Evolutionary conservation across 805 yeast species (phyloP), one percentile per base, ranked within the genome.

Genomic region (Kregervanrija fluxuum): DNA sequence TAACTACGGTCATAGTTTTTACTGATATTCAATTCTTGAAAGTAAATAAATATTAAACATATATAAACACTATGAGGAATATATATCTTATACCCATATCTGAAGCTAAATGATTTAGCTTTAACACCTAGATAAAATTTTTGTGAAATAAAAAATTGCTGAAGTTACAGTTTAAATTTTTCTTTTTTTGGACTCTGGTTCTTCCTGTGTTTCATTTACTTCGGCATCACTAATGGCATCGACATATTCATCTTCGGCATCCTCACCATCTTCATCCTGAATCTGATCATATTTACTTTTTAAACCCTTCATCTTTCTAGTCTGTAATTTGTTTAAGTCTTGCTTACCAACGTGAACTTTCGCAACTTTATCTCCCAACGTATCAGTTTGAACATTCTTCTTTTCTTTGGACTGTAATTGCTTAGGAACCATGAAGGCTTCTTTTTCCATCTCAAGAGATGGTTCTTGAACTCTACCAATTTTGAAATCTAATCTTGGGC

Each of bases 281-380:
- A 65, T 68, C 67, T 87, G 96, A 62, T 90, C 96, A 56, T 75
- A 90, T 63, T 77, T 79, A 45, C 85, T 74, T 70, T 93, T 93
- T 61, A 93, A 74, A 64, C 99, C 99, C 75, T 93, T 93, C 96
- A 93, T 88, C 80, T 93, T 93, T 69, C 99, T 80, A 5, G 99
- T 91, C 70, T 93, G 99, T 62, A 93, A 66, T 65, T 82, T 82
- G 61, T 77, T 74, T 64, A 93, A 73, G 64, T 93, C 98, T 73
- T 93, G 99, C 65, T 82, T 82, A 68, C 96, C 97, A 67, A 93
- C 85, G 64, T 93, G 99, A 58, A 93, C 80, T 69, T 91, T 85
- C 57, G 97, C 99, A 49, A 93, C 75, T 79, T 91, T 88, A 66
- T 93, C 99, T 69, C 99, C 99, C 85, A 93, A 77, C 45, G 73